Conservation (phyloP, 192 early-diverging fungal genomes). For the Backusella westeae region DNA sequence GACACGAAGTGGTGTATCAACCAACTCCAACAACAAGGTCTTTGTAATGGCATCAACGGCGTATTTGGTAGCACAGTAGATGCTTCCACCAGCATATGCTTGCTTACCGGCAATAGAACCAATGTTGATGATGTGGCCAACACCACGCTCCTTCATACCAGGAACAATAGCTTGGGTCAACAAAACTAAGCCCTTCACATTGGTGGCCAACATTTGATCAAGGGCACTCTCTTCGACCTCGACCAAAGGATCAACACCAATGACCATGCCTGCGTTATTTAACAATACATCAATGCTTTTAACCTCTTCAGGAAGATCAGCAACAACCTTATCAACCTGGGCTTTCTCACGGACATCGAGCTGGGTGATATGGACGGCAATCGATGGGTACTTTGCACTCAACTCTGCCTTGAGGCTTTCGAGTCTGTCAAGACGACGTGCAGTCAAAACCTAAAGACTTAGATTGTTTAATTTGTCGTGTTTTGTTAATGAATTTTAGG, state of each 20-base stretch:
- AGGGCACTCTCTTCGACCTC: conserved; percentile 23
- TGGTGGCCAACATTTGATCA: conserved; percentile 67
- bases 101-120: conserved; percentile 72
- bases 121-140: conserved; percentile 86
- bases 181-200: conserved; percentile 87
- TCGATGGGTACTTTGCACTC: conserved; percentile 37
- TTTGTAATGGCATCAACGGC: conserved; percentile 82
- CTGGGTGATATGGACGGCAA: conserved; percentile 57
- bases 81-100: conserved; percentile 67
- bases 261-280: conserved; percentile 81
- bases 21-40: conserved; percentile 72
- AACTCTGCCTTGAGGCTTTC: conserved; percentile 55
- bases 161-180: conserved; percentile 77
- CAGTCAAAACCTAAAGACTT: conserved; percentile 49
- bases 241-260: conserved; percentile 62
- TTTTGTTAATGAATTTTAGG: neutral
- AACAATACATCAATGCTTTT: conserved; percentile 77
- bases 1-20: conserved; percentile 69
- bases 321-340: conserved; percentile 47
- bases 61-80: conserved; percentile 75
- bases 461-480: neutral
- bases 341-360: conserved; percentile 70
- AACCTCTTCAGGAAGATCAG: conserved; percentile 52
- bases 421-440: conserved; percentile 65
- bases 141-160: conserved; percentile 65